These are phyloP conservation scores for Withania somnifera DNA, from an alignment of 305 asterid genomes.

Conservation along the genomic window DNA sequence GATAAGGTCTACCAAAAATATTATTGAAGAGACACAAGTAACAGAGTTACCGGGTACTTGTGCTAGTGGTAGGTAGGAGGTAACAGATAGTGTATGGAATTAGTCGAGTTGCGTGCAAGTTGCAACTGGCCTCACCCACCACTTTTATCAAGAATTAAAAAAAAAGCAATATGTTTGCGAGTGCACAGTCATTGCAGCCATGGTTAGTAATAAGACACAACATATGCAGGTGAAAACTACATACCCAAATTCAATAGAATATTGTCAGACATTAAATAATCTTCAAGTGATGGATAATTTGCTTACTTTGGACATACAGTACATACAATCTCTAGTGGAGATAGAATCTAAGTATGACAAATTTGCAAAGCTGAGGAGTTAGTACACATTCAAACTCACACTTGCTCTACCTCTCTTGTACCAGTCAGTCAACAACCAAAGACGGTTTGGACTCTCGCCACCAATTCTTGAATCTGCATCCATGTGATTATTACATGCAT, in stretches of 20 bases:
- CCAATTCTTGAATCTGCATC: not conserved
- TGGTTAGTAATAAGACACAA: not conserved
- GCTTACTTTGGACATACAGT: not conserved
- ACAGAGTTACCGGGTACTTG: no score
- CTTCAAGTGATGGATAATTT: not conserved
- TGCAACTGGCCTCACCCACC: no score
- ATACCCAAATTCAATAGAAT: not conserved
- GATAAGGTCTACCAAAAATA: not conserved
- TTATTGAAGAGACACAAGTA: not conserved
- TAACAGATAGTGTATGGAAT: no score
- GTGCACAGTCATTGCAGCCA: not conserved
- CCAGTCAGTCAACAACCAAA: not conserved
- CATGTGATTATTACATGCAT: not conserved
- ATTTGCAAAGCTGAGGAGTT: not conserved
- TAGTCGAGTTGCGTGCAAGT: no score
- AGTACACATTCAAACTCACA: not conserved
- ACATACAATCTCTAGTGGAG: not conserved
- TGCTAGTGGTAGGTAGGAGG: no score
- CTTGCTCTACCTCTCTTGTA: not conserved
- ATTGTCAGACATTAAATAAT: not conserved
- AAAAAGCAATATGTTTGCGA: no score
- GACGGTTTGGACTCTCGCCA: not conserved
- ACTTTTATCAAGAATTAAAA: no score
- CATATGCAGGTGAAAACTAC: not conserved
- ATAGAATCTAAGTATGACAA: not conserved